phyloP scores from a whole-genome alignment of 495 filamentous ascomycete species.

The Lepraria neglecta region DNA sequence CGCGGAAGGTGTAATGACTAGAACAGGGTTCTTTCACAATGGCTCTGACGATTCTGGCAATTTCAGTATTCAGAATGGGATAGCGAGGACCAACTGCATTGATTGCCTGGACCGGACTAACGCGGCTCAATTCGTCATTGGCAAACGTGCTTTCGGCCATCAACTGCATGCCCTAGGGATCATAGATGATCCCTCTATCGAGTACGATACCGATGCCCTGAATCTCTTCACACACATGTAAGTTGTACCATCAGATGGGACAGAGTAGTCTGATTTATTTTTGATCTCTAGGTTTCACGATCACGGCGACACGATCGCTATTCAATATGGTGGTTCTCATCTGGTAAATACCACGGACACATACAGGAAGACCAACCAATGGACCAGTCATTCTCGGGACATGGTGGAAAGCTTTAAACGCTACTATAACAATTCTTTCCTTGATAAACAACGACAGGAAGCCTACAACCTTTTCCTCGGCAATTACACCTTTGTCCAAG shows the following conservation, averaged over 20 bases:
- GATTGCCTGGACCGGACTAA: conserved; percentile 96
- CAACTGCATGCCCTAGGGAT: conserved; percentile 91
- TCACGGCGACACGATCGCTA: conserved; percentile 93
- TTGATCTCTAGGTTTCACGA: conserved; percentile 57
- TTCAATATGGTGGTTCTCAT: conserved; percentile 96
- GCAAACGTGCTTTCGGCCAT: conserved; percentile 87
- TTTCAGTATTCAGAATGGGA: conserved; percentile 77
- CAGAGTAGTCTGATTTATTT: not conserved
- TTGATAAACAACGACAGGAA: conserved; percentile 93
- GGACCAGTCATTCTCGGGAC: conserved; percentile 93
- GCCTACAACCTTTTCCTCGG: conserved; percentile 97
- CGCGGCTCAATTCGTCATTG: conserved; percentile 95
- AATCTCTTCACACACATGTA: conserved; percentile 95
- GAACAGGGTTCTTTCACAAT: conserved; percentile 92
- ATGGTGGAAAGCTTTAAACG: conserved; percentile 99
- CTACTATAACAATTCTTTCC: conserved; percentile 98
- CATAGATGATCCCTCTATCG: conserved; percentile 67
- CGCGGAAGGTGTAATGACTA: conserved; percentile 74
- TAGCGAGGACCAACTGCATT: conserved; percentile 94
- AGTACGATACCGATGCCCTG: conserved; percentile 92
- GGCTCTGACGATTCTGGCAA: conserved; percentile 59
- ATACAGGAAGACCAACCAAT: conserved; percentile 97
- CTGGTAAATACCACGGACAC: conserved; percentile 99
- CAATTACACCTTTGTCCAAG: conserved; percentile 87
- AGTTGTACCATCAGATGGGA: not conserved